Evolutionary conservation across 108 stramenopile genomes (phyloP), one percentile per base, ranked within the genome.

Genomic region (Skeletonema grethae): DNA sequence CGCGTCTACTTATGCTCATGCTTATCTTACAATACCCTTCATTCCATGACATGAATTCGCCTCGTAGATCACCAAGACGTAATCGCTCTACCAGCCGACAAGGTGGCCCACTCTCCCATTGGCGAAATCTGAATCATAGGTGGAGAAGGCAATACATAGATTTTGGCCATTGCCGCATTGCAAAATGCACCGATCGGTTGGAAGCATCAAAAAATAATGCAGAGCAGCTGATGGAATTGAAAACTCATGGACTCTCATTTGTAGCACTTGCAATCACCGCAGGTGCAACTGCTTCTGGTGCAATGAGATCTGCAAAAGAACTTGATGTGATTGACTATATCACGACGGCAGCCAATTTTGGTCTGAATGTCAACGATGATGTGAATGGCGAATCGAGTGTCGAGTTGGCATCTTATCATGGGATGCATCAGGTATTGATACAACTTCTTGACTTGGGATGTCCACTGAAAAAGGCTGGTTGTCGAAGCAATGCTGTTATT

Each of bases 121-220:
- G 68, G 68, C 68, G 57, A 16, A 56, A 61, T 39, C 48, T 72
- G 7, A 55, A 32, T 32, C 6, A 53, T 13, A 28, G 24, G 16
- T 72, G 71, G 71, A 63, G 71, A 46, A 61, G 45, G 16, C 71
- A 65, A n/a, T 72, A 65, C 45, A 50, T 63, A 9, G 71, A 72
- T 36, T 41, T 72, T 48, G 71, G 71, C n/a, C 71, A 72, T 28
- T 6, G 62, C 7, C 71, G 71, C n/a, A 65, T 72, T 20, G 3
- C 48, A 7, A 41, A 63, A 9, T 72, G 71, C 43, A 50, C 45
- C 1, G 25, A 31, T n/a, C 63, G 71, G 25, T 30, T 72, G 24
- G 25, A 72, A 3, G 25, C 71, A 12, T 43, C 71, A 16, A 45
- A 48, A 1, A 28, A 28, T 28, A 28, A 28, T 15, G 7, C 31